Conservation (phyloP, 2,329 filamentous ascomycete species). For the Cadophora sp. region DNA sequence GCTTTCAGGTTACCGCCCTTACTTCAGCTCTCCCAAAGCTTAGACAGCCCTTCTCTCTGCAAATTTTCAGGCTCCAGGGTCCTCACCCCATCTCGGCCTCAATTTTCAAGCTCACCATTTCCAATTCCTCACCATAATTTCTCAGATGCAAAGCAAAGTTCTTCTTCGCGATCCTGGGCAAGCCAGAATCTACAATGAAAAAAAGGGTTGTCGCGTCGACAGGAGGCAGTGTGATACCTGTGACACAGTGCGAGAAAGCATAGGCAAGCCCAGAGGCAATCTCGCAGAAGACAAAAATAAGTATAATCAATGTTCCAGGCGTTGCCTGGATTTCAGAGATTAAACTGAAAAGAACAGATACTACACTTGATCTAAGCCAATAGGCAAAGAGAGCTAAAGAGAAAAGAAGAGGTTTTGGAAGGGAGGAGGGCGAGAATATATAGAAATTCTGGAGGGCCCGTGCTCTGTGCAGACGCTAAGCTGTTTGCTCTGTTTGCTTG, state of each 20-base stretch:
- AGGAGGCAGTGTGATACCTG: conserved; percentile 77
- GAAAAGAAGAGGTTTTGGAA: conserved; percentile 10
- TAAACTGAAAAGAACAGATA: conserved; percentile 93
- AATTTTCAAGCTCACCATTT: neutral
- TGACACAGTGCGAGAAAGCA: conserved; percentile 71
- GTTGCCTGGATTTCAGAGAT: conserved; percentile 85
- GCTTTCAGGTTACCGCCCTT: neutral
- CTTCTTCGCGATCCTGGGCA: conserved; percentile 64
- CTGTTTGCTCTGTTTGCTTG: conserved; percentile 18
- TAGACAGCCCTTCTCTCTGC: neutral
- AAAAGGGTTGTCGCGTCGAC: conserved; percentile 69
- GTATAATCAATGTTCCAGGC: conserved; percentile 80
- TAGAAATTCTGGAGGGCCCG: neutral
- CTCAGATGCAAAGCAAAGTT: conserved; percentile 28
- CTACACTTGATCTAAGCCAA: conserved; percentile 83
- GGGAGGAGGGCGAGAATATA: conserved; percentile 9
- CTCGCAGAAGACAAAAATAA: conserved; percentile 70
- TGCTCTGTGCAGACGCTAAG: neutral
- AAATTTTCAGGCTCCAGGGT: too few species aligned
- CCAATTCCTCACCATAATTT: neutral
- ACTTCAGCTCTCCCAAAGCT: neutral
- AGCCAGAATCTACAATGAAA: conserved; percentile 64
- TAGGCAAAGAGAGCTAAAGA: conserved; percentile 53
- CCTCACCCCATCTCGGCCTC: neutral
- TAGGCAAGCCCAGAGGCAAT: conserved; percentile 76